Base-by-base conservation (phyloP, 2,329 filamentous ascomycete genomes). In the Alternaria consortialis region DNA sequence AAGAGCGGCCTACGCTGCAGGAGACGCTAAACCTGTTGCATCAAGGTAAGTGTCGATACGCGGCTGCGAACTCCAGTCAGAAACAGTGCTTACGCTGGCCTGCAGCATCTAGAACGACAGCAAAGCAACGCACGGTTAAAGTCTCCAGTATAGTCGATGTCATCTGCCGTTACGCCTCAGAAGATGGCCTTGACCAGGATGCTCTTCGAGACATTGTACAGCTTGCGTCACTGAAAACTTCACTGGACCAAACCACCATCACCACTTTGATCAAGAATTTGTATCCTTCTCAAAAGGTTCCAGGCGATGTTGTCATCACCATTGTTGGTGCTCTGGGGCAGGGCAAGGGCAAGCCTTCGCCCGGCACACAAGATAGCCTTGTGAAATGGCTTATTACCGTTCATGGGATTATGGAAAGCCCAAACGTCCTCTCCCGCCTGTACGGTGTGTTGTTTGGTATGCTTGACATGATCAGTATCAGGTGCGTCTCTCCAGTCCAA, bases 401-500 rank as follows among this genome's bases (percentile, higher is more conserved):
- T 4, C 89, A 94, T 72, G 90, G 93, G 68, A 81, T 90, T 46
- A 78, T 95, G 20, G 87, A 91, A 55, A 85, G 88, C 40, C 84
- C 86, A 46, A 81, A 80, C 7, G 80, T 89, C 8, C 78, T 97
- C 50, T 88, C 88, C 5, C 88, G 88, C 63, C 81, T 90, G 2
- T 97, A 96, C 71, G 84, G 88, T 0, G 86, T 94, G 17, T 78
- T 97, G 4, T 97, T 97, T 75, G 92, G 92, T 65, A 82, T 94
- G 65, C 84, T 97, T 6, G 91, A 96, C 72, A 94, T 92, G 71
- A 90, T 92, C 52, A 90, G 88, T 60, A 86, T 93, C 62, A 86
- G 91, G 84, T 91, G 66, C 80, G 64, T 43, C 39, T 47, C 39
- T 51, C 39, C 60, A 53, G 42, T 56, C 55, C 59, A 51, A 54